These are phyloP conservation scores for Colletotrichum shisoi DNA, from an alignment of 2,329 filamentous ascomycete species.

Conservation along the genomic window DNA sequence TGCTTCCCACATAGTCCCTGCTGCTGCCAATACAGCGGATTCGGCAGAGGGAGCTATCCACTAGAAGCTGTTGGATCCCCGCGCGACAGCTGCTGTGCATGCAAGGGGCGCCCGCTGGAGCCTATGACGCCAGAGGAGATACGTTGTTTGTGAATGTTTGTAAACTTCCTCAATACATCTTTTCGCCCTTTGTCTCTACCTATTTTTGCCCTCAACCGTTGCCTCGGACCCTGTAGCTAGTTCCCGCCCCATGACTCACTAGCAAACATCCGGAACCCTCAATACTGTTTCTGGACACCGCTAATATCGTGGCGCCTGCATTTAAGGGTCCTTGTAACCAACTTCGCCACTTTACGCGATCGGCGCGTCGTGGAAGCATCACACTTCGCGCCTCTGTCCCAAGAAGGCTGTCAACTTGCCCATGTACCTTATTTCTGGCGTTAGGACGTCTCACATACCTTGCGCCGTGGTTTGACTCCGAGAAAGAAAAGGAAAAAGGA, in stretches of 20 bases:
- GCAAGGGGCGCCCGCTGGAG: slow-evolving; percentile 34
- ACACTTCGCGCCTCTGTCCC: slow-evolving; percentile 5
- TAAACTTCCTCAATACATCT: slow-evolving; percentile 26
- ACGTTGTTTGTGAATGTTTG: slow-evolving; percentile 9
- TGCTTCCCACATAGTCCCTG: slow-evolving; percentile 38
- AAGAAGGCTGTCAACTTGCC: slow-evolving; percentile 3
- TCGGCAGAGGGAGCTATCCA: slow-evolving; percentile 32
- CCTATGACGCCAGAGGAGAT: slow-evolving; percentile 38
- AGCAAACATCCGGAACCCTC: slow-evolving; percentile 13
- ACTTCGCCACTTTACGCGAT: slow-evolving; percentile 34
- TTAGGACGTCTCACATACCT: not conserved
- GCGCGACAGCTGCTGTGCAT: slow-evolving; percentile 30
- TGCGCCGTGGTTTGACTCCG: not conserved
- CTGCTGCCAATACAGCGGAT: slow-evolving; percentile 34
- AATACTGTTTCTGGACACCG: not conserved
- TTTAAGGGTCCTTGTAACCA: slow-evolving; percentile 9
- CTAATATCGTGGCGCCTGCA: slow-evolving; percentile 11
- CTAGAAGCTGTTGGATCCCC: slow-evolving; percentile 27
- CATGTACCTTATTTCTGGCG: not conserved
- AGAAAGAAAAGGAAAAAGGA: not conserved
- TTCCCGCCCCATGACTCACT: slow-evolving; percentile 31
- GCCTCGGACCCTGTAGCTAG: slow-evolving; percentile 18
- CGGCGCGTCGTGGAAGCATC: slow-evolving; percentile 17
- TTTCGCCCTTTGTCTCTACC: slow-evolving; percentile 31
- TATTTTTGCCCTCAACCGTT: slow-evolving; percentile 31